Evolutionary conservation across 371 early-diverging fungal species (phyloP), one percentile per base, ranked within the genome.

Genomic region (Mucor ambiguus): DNA sequence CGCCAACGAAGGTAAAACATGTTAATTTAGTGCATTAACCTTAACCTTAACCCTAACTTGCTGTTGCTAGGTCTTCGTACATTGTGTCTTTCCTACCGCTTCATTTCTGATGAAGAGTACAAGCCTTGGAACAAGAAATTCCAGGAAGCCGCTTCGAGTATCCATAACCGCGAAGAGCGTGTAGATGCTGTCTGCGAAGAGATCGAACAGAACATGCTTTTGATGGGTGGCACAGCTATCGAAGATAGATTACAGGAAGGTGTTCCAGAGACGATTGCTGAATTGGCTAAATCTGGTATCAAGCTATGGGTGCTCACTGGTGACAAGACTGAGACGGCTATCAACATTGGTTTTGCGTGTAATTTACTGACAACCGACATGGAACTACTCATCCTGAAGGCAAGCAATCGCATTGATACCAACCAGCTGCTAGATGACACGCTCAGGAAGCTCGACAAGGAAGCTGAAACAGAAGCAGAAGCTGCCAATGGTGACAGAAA

Each of bases 251-350:
- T 99, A 5, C 96, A 96, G 72, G 92, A 91, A 18, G 91, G 92
- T 58, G 96, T 95, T 0, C 91, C 93, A 7, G 91, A 93, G 61
- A 82, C 93, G 8, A 92, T 98, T 70, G 88, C 90, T 4, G 85
- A 85, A 46, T 73, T 97, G 22, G 82, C 87, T 0, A 82, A 84
- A 58, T 95, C 94, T 0, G 96, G 96, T 18, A 95, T 97, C 67
- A 93, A 92, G 69, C 80, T 96, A 20, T 98, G 97, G 97, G 96
- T 98, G 56, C 74, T 97, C 60, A 98, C 98, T 0, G 98, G 98
- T 18, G 98, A 98, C 79, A 96, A 96, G 77, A 87, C 89, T 1
- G 92, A 92, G 63, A 94, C 93, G 0, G 92, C 94, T 20, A 90
- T 93, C 80, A 90, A 91, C 63, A 93, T 94, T 70, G 94, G 93